These are phyloP conservation scores for Murraya koenigii DNA, from an alignment of 345 rosid species.

Conservation along the genomic window DNA sequence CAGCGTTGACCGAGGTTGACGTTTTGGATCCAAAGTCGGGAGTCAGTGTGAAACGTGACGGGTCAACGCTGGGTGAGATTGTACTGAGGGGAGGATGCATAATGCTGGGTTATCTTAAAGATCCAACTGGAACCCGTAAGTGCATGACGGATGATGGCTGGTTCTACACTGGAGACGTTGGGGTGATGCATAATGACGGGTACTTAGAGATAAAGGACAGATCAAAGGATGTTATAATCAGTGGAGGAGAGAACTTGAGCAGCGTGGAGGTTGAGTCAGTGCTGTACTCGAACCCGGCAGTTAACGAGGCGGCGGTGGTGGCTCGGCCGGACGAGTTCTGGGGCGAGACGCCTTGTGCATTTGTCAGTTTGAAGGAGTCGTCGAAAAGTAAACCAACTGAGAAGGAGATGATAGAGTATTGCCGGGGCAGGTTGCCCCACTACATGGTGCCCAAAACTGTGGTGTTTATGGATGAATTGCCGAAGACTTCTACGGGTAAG, in stretches of 20 bases:
- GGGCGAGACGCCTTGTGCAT: slow-evolving; percentile 93
- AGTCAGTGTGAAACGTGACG: slow-evolving; percentile 51
- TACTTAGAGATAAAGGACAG: slow-evolving; percentile 72
- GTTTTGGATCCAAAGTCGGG: slow-evolving; percentile 52
- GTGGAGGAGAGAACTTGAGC: slow-evolving; percentile 86
- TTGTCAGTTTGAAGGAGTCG: slow-evolving; percentile 43
- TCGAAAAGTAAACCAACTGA: slow-evolving; percentile 15
- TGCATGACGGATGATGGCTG: slow-evolving; percentile 52
- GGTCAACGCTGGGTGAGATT: slow-evolving; percentile 62
- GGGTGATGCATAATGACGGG: slow-evolving; percentile 65
- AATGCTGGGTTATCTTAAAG: slow-evolving; percentile 80
- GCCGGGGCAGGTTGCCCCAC: slow-evolving; percentile 44
- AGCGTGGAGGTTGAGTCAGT: slow-evolving; percentile 75
- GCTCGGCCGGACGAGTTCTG: slow-evolving; percentile 75
- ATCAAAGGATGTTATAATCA: slow-evolving; percentile 73
- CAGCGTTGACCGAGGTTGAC: slow-evolving; percentile 43
- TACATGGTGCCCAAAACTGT: slow-evolving; percentile 71
- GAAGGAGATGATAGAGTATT: slow-evolving; percentile 37
- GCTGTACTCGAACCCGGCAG: slow-evolving; percentile 57
- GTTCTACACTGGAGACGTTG: slow-evolving; percentile 73
- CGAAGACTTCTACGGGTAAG: slow-evolving; percentile 66
- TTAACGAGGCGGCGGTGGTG: slow-evolving; percentile 79
- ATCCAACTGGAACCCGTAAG: slow-evolving; percentile 48
- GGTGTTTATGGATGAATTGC: slow-evolving; percentile 54
- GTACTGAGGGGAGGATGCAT: slow-evolving; percentile 62